Conservation (phyloP, 257 asterid genomes). For the Solanum okadae region DNA sequence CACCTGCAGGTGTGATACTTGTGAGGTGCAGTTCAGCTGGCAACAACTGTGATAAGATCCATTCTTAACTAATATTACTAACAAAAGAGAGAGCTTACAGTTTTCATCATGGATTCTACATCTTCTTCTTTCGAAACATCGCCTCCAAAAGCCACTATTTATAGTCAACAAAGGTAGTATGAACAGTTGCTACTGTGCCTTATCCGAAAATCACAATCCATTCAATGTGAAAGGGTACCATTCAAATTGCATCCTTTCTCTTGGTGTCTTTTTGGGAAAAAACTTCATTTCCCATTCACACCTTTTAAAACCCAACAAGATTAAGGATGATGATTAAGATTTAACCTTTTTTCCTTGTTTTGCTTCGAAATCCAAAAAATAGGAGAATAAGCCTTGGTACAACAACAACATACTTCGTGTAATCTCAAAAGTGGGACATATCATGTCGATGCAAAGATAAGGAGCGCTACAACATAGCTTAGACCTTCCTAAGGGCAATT, state of each 20-base stretch:
- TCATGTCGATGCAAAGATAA: neutral
- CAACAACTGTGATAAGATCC: neutral
- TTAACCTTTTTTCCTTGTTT: neutral
- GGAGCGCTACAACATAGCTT: neutral
- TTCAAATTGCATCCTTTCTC: neutral
- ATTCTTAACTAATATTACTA: neutral
- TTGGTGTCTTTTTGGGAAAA: neutral
- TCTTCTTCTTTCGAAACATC: conserved; percentile 97
- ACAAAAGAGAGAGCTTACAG: conserved; percentile 33
- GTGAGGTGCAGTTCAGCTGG: conserved; percentile 13
- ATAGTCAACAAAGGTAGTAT: neutral
- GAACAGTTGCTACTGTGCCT: neutral
- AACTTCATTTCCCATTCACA: neutral
- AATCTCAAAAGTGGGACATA: neutral
- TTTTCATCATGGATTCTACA: conserved; percentile 83
- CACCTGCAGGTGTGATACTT: conserved; percentile 43
- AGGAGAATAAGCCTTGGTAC: neutral
- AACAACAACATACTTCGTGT: neutral
- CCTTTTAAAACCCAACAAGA: neutral
- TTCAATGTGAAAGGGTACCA: neutral
- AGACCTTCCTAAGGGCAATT: neutral
- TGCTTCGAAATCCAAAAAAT: neutral
- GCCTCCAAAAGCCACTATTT: conserved; percentile 58
- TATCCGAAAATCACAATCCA: neutral
- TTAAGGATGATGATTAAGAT: neutral